Evolutionary conservation across 495 filamentous ascomycete species (phyloP).

Genomic region (Penicillium riverlandense): DNA sequence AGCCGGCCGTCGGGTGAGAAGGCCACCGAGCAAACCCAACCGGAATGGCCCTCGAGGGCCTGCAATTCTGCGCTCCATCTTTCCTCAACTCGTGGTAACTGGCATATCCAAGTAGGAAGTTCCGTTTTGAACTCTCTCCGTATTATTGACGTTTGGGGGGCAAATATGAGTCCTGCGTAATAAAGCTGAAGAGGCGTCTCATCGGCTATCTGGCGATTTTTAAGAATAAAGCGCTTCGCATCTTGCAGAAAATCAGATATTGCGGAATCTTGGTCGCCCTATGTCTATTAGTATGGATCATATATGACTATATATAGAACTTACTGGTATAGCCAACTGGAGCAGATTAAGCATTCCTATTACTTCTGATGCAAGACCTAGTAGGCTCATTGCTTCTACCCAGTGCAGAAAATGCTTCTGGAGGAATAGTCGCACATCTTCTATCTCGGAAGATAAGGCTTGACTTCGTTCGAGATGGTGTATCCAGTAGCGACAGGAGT

Average conservation of each 20-base stretch:
- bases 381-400: too few species aligned
- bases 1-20: conserved; percentile 19
- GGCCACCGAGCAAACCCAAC: conserved; percentile 3
- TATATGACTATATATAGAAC: too few species aligned
- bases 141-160: conserved; percentile 19
- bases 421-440: too few species aligned
- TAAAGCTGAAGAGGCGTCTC: conserved; percentile 12
- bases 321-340: too few species aligned
- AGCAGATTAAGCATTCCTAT: too few species aligned
- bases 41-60: conserved; percentile 18
- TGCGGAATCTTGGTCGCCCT: too few species aligned
- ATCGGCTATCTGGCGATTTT: conserved; percentile 20
- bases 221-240: conserved; percentile 24
- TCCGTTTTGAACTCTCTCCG: conserved; percentile 5
- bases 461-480: too few species aligned
- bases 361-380: too few species aligned
- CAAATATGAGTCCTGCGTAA: conserved; percentile 23
- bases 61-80: conserved; percentile 8
- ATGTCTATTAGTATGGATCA: too few species aligned
- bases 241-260: conserved; percentile 6
- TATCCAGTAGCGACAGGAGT: too few species aligned
- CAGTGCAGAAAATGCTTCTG: too few species aligned
- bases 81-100: conserved; percentile 5
- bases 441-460: too few species aligned
- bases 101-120: conserved; percentile 2